These are phyloP conservation scores for Monilinia fructicola DNA, from an alignment of 2,329 filamentous ascomycete genomes.

Conservation along the genomic window DNA sequence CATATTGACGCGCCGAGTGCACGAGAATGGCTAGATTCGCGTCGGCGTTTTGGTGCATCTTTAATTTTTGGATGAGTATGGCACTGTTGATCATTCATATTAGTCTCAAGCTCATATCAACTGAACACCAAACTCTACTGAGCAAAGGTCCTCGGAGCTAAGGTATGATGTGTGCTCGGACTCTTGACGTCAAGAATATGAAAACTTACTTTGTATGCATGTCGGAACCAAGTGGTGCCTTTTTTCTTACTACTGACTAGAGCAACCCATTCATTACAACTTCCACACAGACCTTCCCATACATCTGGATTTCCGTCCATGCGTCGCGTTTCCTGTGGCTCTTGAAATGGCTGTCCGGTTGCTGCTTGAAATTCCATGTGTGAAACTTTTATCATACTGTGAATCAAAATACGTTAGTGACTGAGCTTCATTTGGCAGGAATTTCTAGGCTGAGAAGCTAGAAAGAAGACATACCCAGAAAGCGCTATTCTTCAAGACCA, in stretches of 20 bases:
- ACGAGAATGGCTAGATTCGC: conserved; percentile 56
- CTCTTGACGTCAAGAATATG: neutral
- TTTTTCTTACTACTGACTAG: conserved; percentile 86
- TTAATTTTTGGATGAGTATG: conserved; percentile 72
- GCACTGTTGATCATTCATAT: conserved; percentile 46
- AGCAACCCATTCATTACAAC: conserved; percentile 78
- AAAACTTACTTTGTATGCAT: conserved; percentile 74
- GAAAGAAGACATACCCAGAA: conserved; percentile 56
- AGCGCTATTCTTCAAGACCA: conserved; percentile 84
- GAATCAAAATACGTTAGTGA: conserved; percentile 11
- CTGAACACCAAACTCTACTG: neutral
- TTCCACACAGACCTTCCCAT: conserved; percentile 76
- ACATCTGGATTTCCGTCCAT: conserved; percentile 80
- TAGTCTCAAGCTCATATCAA: conserved; percentile 1
- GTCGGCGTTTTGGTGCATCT: conserved; percentile 65
- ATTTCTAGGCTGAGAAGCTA: neutral
- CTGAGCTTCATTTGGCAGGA: neutral
- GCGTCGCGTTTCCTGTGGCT: conserved; percentile 70
- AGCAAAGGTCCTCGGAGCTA: neutral
- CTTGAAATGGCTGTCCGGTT: conserved; percentile 75
- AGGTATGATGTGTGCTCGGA: neutral
- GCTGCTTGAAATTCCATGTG: conserved; percentile 80
- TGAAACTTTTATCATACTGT: conserved; percentile 84
- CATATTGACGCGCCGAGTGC: conserved; percentile 42
- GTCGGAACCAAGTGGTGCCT: conserved; percentile 88